A percentile compares a stretch with the other conserved stretches of the same genome.
phyloP scores from a whole-genome alignment of 2,329 filamentous ascomycete species.

The Pseudomassariella vexata region DNA sequence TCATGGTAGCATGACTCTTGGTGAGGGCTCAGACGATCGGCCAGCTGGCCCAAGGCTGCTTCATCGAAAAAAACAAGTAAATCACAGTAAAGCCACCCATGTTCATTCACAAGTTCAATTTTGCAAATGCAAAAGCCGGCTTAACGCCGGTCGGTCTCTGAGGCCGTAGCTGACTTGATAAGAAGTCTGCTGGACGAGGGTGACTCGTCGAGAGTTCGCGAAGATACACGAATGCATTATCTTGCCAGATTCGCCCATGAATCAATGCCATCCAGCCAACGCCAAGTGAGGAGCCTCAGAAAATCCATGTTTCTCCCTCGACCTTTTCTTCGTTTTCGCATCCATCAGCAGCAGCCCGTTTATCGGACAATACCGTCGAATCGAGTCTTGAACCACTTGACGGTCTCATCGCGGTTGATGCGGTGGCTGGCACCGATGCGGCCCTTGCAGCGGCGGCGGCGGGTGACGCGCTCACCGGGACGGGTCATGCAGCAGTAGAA shows the following conservation, averaged over 20 bases:
- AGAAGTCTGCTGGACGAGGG: slow-evolving; percentile 47
- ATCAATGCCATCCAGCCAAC: slow-evolving; percentile 29
- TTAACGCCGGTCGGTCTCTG: slow-evolving; percentile 66
- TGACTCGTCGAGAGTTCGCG: slow-evolving; percentile 35
- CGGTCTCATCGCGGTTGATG: slow-evolving; percentile 90
- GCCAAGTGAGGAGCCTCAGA: slow-evolving; percentile 22
- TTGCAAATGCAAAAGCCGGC: slow-evolving; percentile 50
- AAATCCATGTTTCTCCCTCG: slow-evolving; percentile 17
- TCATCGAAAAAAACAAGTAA: background rate
- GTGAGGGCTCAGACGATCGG: no score
- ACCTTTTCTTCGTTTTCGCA: slow-evolving; percentile 13
- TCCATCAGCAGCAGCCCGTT: slow-evolving; percentile 34
- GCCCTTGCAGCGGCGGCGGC: slow-evolving; percentile 85
- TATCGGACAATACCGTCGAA: slow-evolving; percentile 99
- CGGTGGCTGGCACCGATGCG: slow-evolving; percentile 82
- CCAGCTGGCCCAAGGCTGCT: no score
- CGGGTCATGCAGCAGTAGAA: slow-evolving; percentile 99
- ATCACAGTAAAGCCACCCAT: slow-evolving; percentile 1
- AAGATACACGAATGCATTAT: slow-evolving; percentile 34
- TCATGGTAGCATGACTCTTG: no score
- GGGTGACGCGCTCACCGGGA: slow-evolving; percentile 94
- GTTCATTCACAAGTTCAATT: slow-evolving; percentile 1
- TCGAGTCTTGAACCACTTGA: slow-evolving; percentile 90
- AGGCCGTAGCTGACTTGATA: slow-evolving; percentile 62
- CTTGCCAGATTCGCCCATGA: slow-evolving; percentile 34